phyloP scores from a whole-genome alignment of 2,329 filamentous ascomycete genomes.

The Podosphaera fusca region DNA sequence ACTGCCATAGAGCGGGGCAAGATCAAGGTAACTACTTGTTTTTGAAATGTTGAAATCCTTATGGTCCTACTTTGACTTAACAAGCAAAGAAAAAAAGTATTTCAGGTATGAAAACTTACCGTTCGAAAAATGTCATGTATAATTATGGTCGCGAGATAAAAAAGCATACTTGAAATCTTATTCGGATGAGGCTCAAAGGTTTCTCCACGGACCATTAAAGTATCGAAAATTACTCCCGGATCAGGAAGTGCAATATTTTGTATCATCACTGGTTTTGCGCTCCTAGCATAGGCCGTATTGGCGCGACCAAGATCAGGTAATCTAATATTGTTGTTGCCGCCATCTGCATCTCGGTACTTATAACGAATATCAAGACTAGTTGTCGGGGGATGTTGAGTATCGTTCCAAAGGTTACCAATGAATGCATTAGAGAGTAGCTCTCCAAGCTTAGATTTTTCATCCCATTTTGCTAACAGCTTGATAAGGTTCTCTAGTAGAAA shows the following conservation, averaged over 20 bases:
- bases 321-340: conserved; percentile 46
- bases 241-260: conserved; percentile 41
- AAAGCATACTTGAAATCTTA: conserved; percentile 51
- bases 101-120: conserved; percentile 4
- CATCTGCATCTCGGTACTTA: conserved; percentile 44
- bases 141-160: conserved; percentile 50
- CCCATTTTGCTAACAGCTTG: conserved; percentile 12
- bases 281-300: conserved; percentile 41
- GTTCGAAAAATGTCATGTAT: conserved; percentile 44
- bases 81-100: conserved; percentile 1
- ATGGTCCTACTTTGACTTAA: conserved; percentile 21
- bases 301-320: conserved; percentile 43
- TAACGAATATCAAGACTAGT: conserved; percentile 38
- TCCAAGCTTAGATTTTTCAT: conserved; percentile 11
- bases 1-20: conserved; percentile 53
- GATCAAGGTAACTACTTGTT: conserved; percentile 53
- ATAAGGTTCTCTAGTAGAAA: conserved; percentile 57
- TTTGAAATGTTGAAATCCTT: conserved; percentile 37
- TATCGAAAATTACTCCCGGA: conserved; percentile 37
- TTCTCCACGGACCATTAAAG: conserved; percentile 29
- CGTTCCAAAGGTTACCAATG: conserved; percentile 46
- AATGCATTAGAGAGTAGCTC: conserved; percentile 37
- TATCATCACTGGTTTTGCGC: conserved; percentile 34
- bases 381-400: conserved; percentile 48
- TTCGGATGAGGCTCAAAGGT: conserved; percentile 42